Evolutionary conservation across 352 stramenopile genomes (phyloP), one percentile per base, ranked within the genome.

Genomic region (Globisporangium okanoganense): DNA sequence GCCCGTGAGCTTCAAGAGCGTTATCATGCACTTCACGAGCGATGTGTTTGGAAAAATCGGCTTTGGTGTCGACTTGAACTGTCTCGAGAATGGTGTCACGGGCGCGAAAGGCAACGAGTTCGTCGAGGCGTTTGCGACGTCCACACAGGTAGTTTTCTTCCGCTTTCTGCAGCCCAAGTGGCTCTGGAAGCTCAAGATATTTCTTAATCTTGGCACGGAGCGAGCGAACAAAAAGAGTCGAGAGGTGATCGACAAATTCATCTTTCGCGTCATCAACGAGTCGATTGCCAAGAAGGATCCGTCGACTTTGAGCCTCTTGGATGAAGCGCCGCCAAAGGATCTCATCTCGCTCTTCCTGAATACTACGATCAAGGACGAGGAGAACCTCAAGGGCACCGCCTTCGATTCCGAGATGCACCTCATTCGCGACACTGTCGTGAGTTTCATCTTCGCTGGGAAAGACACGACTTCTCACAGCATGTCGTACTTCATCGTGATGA

Each of bases 401-500:
- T 45, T 47, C 24, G 56, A 61, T 10, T 54, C 31, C 16, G 43
- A 61, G 43, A 44, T 27, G 29, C 43, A 54, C 2, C n/a, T 54
- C 10, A 33, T 63, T 3, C 78, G 83, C 27, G 79, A 95, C 66
- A 86, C 94, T 58, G 75, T 83, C 10, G 62, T 93, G 27, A 92
- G 84, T 58, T 92, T 95, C 56, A 78, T 96, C 54, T 73, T 87
- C 8, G 85, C 78, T 1, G 81, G 85, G 12, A 78, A 86, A 5
- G 86, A 92, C 55, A 93, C 87, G 9, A 90, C 84, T 14, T 79
- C 86, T 4, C 76, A 74, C 40, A 82, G 67, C 18, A 65, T 96
- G 36, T 65, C 70, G 22, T 96, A 82, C 78, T 82, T 91, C 45
- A 51, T 96, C 24, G 67, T 92, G 44, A 85, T 91, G 72, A 82